Evolutionary conservation across 192 early-diverging fungal genomes (phyloP), one percentile per base, ranked within the genome.

Genomic region (Cetraspora pellucida): DNA sequence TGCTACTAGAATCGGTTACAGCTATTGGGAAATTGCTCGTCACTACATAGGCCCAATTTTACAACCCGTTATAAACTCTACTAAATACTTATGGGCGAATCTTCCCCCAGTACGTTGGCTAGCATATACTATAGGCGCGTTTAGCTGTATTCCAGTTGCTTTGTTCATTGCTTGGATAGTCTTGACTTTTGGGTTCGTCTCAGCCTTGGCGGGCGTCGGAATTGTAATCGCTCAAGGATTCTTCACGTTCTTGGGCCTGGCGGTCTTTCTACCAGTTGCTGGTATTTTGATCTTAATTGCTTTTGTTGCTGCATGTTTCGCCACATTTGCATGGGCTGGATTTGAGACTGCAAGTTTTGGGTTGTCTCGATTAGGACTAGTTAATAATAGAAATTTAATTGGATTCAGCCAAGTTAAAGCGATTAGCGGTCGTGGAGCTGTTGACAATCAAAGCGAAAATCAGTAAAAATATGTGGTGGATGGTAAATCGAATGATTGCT

Each of bases 151-250:
- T 49, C 67, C 67, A 3, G 0, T 69, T 17, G 14, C 37, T 13
- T 11, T 25, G 19, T 45, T 69, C 23, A n/a, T 69, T 50, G 67
- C 45, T 10, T 69, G 67, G 67, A 9, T 5, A 11, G 23, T 69
- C 23, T 1, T 69, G 3, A 69, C 67, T 4, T 25, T 50, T 10
- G 46, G 45, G 25, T 16, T 69, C 50, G 46, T 69, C 21, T 21
- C 37, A 2, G 67, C 31, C 21, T 45, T 69, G 10, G 67, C 67
- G 6, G 67, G 67, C 6, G 43, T 69, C 9, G 67, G 67, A 69
- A 69, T 69, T 50, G 45, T 10, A 25, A 23, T 46, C 23, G 44
- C 67, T 21, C 31, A 69, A 50, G 43, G 31, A 50, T 45, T 45
- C 47, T 25, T 45, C 1, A 23, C 23, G 6, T 31, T 31, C 7